Conservation (phyloP, 176 grass and related monocot species). For the Hordeum marinum region DNA sequence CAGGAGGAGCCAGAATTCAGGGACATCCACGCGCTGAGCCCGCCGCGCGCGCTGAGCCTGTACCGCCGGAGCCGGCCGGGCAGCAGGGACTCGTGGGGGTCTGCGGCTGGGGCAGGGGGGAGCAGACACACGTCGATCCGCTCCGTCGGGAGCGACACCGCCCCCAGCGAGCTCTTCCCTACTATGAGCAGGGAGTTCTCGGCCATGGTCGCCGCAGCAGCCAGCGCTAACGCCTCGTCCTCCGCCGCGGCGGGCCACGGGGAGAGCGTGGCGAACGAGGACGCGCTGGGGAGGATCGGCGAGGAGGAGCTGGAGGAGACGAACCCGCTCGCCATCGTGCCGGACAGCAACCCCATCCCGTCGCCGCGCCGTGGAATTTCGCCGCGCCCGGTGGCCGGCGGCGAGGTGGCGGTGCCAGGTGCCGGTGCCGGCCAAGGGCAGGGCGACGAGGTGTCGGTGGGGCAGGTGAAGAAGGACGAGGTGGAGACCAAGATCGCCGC, state of each 20-base stretch:
- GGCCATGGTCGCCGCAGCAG: slow-evolving; percentile 72
- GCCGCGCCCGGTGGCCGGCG: not conserved
- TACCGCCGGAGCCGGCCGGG: slow-evolving; percentile 29
- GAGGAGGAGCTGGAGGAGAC: slow-evolving; percentile 86
- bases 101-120: slow-evolving; percentile 36
- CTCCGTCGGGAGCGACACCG: slow-evolving; percentile 59
- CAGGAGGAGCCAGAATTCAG: slow-evolving; percentile 67
- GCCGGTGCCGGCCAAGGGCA: not conserved
- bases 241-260: not conserved
- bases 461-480: slow-evolving; percentile 88
- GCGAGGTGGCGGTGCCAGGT: not conserved
- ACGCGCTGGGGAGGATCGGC: slow-evolving; percentile 39
- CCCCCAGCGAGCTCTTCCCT: slow-evolving; percentile 50
- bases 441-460: slow-evolving; percentile 45
- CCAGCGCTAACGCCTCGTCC: slow-evolving; percentile 32
- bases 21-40: slow-evolving; percentile 76
- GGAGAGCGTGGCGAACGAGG: slow-evolving; percentile 14
- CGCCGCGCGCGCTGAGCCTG: slow-evolving; percentile 25
- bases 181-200: slow-evolving; percentile 75
- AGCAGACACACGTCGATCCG: slow-evolving; percentile 62
- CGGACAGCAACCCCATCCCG: slow-evolving; percentile 79
- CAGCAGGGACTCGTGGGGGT: slow-evolving; percentile 45
- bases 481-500: slow-evolving; percentile 92
- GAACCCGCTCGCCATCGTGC: slow-evolving; percentile 85
- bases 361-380: slow-evolving; percentile 46